Conservation (phyloP, 75 land plant species). For the Cunninghamia lanceolata region DNA sequence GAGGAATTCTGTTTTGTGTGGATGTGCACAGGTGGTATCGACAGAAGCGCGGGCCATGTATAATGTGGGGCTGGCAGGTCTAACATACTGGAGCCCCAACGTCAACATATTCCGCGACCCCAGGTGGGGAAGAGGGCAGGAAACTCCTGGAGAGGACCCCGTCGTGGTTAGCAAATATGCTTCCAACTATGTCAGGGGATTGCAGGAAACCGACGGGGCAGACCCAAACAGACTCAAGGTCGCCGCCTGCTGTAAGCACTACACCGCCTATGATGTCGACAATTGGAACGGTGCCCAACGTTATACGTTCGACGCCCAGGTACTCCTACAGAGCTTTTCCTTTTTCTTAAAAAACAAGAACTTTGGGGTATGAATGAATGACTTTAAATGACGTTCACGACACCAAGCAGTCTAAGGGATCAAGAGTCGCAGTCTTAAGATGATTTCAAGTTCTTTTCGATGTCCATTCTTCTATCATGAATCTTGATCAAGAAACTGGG, state of each 20-base stretch:
- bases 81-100: conserved; percentile 89
- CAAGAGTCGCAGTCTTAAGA: too few species aligned
- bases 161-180: conserved; percentile 36
- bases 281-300: conserved; percentile 76
- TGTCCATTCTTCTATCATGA: too few species aligned
- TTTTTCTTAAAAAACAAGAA: not conserved
- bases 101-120: conserved; percentile 87
- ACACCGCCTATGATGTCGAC: conserved; percentile 88
- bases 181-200: conserved; percentile 40
- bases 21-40: conserved; percentile 65
- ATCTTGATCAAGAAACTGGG: too few species aligned
- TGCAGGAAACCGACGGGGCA: conserved; percentile 43
- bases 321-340: conserved; percentile 15
- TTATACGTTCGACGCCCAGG: conserved; percentile 73
- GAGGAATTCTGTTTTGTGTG: too few species aligned
- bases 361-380: too few species aligned
- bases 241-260: conserved; percentile 82
- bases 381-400: too few species aligned
- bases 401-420: too few species aligned
- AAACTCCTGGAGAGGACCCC: conserved; percentile 81
- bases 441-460: too few species aligned
- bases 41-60: conserved; percentile 89
- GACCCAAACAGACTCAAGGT: conserved; percentile 58
- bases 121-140: conserved; percentile 88
- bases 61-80: conserved; percentile 72